Conservation (phyloP, 148 eudicot species). For the Vaccinium corymbosum region DNA sequence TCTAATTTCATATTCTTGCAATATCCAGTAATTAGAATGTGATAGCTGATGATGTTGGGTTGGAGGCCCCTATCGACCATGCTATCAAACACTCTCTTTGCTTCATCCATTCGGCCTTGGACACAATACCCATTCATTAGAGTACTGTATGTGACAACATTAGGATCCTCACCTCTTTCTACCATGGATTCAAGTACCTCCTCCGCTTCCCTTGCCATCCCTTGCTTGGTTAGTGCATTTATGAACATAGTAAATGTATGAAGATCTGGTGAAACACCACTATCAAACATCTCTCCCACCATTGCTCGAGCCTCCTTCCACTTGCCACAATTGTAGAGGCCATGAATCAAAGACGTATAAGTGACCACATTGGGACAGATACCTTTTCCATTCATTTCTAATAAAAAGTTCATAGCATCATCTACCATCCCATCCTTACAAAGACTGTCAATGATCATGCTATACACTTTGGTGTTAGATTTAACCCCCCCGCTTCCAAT, state of each 20-base stretch:
- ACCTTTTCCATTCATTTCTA: slow-evolving; percentile 11
- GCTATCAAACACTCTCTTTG: neutral
- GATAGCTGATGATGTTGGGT: neutral
- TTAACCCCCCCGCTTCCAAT: neutral
- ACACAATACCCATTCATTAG: slow-evolving; percentile 16
- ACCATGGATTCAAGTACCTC: neutral
- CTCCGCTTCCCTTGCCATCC: slow-evolving; percentile 8
- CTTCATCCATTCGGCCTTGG: neutral
- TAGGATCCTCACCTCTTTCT: slow-evolving; percentile 3
- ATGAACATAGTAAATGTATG: neutral
- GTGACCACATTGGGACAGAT: slow-evolving; percentile 5
- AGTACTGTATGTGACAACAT: neutral
- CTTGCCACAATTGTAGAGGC: slow-evolving; percentile 1
- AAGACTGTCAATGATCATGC: slow-evolving; percentile 8
- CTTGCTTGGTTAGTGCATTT: slow-evolving; percentile 4
- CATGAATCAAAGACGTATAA: slow-evolving; percentile 14
- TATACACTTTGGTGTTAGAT: neutral
- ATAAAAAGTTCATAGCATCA: slow-evolving; percentile 8
- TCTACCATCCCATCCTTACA: slow-evolving; percentile 15
- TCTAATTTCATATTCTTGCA: too few species aligned
- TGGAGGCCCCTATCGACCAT: neutral
- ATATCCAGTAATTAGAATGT: too few species aligned
- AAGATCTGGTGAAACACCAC: neutral
- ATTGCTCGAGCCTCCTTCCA: neutral
- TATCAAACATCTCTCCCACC: slow-evolving; percentile 3